phyloP scores from a whole-genome alignment of 805 yeast species.

The Debaryomyces hansenii region DNA sequence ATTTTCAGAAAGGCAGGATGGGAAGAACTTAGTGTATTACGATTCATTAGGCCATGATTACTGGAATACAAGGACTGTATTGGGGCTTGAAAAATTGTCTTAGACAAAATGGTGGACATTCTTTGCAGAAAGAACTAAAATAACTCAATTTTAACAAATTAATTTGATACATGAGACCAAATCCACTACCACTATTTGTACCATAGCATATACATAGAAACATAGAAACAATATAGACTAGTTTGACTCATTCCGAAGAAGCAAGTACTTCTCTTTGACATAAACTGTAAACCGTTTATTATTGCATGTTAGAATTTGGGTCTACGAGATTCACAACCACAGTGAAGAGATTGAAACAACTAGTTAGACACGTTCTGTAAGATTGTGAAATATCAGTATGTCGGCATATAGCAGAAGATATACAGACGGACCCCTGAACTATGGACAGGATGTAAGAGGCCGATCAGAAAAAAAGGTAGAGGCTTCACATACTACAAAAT shows the following conservation, averaged over 20 bases:
- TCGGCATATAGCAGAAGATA: conserved; percentile 8
- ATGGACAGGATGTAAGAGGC: conserved; percentile 6
- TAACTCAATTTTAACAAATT: too few species aligned
- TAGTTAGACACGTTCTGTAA: too few species aligned
- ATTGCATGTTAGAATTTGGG: neutral
- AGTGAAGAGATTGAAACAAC: neutral
- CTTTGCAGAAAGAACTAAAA: too few species aligned
- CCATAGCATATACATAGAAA: too few species aligned
- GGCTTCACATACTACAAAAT: conserved; percentile 21
- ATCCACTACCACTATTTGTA: too few species aligned
- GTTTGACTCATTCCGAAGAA: too few species aligned
- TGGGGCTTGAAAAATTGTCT: too few species aligned
- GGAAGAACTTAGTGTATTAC: conserved; percentile 83
- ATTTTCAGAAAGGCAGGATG: conserved; percentile 86
- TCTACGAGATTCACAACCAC: neutral
- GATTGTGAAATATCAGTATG: neutral
- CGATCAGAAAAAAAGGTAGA: conserved; percentile 4
- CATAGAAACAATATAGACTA: too few species aligned
- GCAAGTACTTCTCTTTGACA: neutral
- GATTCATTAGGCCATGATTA: conserved; percentile 39
- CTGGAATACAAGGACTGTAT: too few species aligned
- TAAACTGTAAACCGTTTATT: neutral
- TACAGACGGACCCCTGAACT: conserved; percentile 1
- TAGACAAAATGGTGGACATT: too few species aligned
- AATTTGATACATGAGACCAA: too few species aligned